A percentile compares a stretch with the other conserved stretches of the same genome.
These are phyloP conservation scores for Ustilago crameri DNA, from an alignment of 1,284 basidiomycete genomes.

Conservation along the genomic window DNA sequence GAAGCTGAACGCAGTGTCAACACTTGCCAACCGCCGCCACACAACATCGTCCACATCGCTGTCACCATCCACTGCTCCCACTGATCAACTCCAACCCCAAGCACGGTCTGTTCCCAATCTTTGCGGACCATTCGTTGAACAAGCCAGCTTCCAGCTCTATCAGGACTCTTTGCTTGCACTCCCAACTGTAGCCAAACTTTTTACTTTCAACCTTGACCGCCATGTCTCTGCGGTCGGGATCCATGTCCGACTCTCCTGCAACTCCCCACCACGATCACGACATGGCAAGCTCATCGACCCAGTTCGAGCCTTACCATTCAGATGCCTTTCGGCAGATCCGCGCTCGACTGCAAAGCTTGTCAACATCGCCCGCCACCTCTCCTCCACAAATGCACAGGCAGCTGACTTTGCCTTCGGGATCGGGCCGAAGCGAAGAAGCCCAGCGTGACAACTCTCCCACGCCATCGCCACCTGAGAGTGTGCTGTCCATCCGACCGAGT, in stretches of 20 bases:
- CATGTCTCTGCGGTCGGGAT: not conserved
- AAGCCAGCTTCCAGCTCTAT: too few species aligned
- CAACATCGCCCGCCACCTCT: constrained; percentile 6
- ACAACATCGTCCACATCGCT: not conserved
- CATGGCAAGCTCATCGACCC: not conserved
- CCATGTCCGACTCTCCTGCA: not conserved
- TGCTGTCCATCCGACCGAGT: not conserved
- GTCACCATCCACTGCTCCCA: too few species aligned
- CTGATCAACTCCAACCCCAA: too few species aligned
- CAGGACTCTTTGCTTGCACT: too few species aligned
- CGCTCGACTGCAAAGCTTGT: constrained; percentile 15
- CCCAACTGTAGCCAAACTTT: too few species aligned
- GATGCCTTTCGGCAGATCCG: constrained; percentile 11
- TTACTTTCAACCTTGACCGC: too few species aligned
- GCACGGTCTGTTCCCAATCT: too few species aligned
- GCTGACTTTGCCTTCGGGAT: not conserved
- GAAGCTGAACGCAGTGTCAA: not conserved
- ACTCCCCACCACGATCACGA: not conserved
- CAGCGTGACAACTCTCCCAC: constrained; percentile 2
- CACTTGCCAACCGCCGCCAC: not conserved
- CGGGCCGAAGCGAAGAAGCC: not conserved
- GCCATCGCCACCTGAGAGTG: constrained; percentile 32
- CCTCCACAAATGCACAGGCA: not conserved
- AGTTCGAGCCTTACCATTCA: constrained; percentile 22
- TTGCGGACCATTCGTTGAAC: too few species aligned